Percentiles rank a stretch among this genome's conserved stretches.
These are phyloP conservation scores for Tremella mesenterica DNA, from an alignment of 768 basidiomycete genomes.

Conservation along the genomic window DNA sequence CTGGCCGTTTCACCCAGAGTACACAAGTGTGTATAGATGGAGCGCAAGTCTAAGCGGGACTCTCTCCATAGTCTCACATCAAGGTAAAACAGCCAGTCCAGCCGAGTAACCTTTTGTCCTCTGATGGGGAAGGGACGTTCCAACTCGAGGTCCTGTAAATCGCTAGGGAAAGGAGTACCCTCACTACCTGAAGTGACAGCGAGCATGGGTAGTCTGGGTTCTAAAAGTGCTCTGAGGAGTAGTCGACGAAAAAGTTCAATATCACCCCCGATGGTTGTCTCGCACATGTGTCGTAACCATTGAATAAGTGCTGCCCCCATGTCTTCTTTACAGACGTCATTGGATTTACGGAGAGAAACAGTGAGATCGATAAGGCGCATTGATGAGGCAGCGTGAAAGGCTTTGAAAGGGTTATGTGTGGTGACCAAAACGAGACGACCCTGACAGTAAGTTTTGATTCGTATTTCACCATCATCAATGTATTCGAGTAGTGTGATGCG, in stretches of 20 bases:
- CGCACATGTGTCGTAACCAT: slow-evolving; percentile 34
- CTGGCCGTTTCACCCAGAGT: slow-evolving; percentile 53
- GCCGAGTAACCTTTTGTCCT: slow-evolving; percentile 12
- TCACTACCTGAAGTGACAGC: not conserved
- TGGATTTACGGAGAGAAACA: slow-evolving; percentile 75
- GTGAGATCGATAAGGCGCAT: slow-evolving; percentile 83
- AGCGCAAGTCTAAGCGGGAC: slow-evolving; percentile 35
- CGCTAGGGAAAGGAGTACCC: slow-evolving; percentile 19
- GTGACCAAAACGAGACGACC: slow-evolving; percentile 80
- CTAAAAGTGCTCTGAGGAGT: slow-evolving; percentile 20
- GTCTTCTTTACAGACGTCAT: slow-evolving; percentile 83
- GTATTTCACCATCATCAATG: too few species aligned
- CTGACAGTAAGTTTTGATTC: slow-evolving; percentile 9
- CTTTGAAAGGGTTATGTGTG: slow-evolving; percentile 50
- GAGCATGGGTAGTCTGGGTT: slow-evolving; percentile 7
- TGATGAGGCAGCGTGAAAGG: slow-evolving; percentile 69
- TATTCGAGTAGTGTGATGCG: too few species aligned
- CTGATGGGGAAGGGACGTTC: not conserved
- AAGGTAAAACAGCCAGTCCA: slow-evolving; percentile 34
- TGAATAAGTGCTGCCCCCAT: slow-evolving; percentile 65
- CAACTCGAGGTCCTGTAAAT: slow-evolving; percentile 22
- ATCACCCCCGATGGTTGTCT: slow-evolving; percentile 27
- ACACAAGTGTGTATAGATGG: slow-evolving; percentile 31
- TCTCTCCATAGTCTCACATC: slow-evolving; percentile 44
- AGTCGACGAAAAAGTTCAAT: slow-evolving; percentile 26